Evolutionary conservation across 78 protist genomes (phyloP).

Genomic region (Parvularia atlantis): DNA sequence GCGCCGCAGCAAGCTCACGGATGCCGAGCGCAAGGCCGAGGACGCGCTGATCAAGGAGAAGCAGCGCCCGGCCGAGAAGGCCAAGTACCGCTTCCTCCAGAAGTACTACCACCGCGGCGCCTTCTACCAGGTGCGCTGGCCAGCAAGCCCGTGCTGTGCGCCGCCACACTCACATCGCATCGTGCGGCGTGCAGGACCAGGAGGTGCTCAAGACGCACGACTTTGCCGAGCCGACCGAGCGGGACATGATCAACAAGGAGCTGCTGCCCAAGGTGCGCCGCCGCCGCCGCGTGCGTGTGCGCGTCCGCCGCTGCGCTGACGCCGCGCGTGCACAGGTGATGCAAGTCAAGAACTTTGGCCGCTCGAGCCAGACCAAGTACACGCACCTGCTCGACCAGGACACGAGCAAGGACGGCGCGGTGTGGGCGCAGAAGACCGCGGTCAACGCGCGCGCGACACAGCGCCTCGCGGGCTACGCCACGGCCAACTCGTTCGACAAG

Average conservation of each 20-base stretch:
- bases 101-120: slow-evolving; percentile 55
- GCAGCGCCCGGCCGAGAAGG: slow-evolving; percentile 6
- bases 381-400: slow-evolving; percentile 52
- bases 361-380: slow-evolving; percentile 38
- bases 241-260: slow-evolving; percentile 29
- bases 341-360: slow-evolving; percentile 39
- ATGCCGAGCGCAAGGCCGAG: too few species aligned
- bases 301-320: not conserved
- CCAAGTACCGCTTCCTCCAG: slow-evolving; percentile 31
- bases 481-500: too few species aligned
- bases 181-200: slow-evolving; percentile 46
- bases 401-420: slow-evolving; percentile 22
- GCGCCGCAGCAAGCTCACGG: too few species aligned
- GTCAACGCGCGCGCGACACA: too few species aligned
- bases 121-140: too few species aligned
- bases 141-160: not conserved
- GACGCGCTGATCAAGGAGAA: too few species aligned
- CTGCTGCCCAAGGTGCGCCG: slow-evolving; percentile 39
- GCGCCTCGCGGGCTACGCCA: too few species aligned
- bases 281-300: not conserved
- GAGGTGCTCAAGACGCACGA: slow-evolving; percentile 40
- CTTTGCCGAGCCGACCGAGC: not conserved
- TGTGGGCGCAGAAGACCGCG: too few species aligned
- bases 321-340: too few species aligned
- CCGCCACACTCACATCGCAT: not conserved